These are phyloP conservation scores for Euphorbia peplus DNA, from an alignment of 345 rosid genomes.

Conservation along the genomic window DNA sequence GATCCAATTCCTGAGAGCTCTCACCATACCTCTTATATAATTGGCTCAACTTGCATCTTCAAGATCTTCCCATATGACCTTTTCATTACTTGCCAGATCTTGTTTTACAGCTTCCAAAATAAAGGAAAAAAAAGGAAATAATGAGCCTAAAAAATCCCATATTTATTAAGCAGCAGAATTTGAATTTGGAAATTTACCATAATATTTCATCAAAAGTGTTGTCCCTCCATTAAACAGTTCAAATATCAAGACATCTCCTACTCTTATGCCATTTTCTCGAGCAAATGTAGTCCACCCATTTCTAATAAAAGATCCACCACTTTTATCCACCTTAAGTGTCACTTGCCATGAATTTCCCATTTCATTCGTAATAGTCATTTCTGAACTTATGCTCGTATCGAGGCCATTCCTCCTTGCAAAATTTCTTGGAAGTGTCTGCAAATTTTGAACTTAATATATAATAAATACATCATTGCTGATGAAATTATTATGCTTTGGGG, in stretches of 20 bases:
- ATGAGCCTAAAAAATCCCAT: neutral
- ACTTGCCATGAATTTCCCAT: conserved; percentile 8
- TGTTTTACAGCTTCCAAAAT: too few relatives aligned
- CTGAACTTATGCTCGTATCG: neutral
- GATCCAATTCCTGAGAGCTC: too few relatives aligned
- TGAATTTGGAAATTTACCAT: conserved; percentile 1
- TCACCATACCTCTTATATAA: too few relatives aligned
- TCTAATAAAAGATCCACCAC: neutral
- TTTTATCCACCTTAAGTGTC: neutral
- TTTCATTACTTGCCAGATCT: too few relatives aligned
- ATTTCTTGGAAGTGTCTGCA: neutral
- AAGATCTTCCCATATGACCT: too few relatives aligned
- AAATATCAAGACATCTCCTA: conserved; percentile 4
- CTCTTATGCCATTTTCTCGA: neutral
- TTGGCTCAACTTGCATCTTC: too few relatives aligned
- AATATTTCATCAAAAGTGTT: conserved; percentile 1
- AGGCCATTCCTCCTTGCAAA: conserved; percentile 1
- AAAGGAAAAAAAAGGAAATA: too few relatives aligned
- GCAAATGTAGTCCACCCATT: conserved; percentile 4
- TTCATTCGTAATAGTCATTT: conserved; percentile 9
- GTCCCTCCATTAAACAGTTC: conserved; percentile 7
- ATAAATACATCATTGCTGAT: too few relatives aligned
- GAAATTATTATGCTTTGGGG: too few relatives aligned
- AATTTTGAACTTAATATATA: too few relatives aligned
- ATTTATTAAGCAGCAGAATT: too few relatives aligned